A percentile compares a stretch with the other conserved stretches of the same genome.
These are phyloP conservation scores for Apiotrichum montevideense DNA, from an alignment of 1,284 basidiomycete genomes.

Conservation along the genomic window DNA sequence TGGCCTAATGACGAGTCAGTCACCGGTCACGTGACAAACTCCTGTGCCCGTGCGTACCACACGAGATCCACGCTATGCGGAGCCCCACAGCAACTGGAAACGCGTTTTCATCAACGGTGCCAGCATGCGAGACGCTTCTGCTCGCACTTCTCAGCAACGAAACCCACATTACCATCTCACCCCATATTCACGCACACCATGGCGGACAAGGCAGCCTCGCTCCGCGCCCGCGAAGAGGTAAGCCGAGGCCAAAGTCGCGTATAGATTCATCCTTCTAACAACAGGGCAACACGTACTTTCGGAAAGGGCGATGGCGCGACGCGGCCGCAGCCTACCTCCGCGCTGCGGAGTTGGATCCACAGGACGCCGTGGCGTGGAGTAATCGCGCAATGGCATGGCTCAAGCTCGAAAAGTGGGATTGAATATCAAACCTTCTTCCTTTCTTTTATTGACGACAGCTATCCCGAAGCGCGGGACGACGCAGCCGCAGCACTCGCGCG, in stretches of 20 bases:
- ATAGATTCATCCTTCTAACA: no score
- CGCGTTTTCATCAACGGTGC: no score
- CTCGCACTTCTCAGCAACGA: no score
- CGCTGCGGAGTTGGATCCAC: constrained; percentile 30
- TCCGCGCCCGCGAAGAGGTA: constrained; percentile 9
- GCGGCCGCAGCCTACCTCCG: constrained; percentile 39
- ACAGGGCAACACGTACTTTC: constrained; percentile 44
- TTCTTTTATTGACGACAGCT: background rate
- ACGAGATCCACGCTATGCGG: no score
- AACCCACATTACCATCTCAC: no score
- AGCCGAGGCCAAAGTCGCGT: constrained; percentile 8
- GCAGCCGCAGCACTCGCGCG: constrained; percentile 32
- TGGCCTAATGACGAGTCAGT: no score
- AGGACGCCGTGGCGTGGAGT: constrained; percentile 32
- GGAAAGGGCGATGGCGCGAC: constrained; percentile 42
- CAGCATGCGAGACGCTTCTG: no score
- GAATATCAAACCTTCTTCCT: no score
- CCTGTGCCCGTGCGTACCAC: no score
- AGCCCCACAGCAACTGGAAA: no score
- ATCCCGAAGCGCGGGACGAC: constrained; percentile 22
- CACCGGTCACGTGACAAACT: no score
- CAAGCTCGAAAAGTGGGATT: constrained; percentile 42
- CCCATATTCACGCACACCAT: no score
- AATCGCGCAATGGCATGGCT: constrained; percentile 46
- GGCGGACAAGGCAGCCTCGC: constrained; percentile 1